These are phyloP conservation scores for Solanum pimpinellifolium DNA, from an alignment of 257 asterid genomes.

Conservation along the genomic window DNA sequence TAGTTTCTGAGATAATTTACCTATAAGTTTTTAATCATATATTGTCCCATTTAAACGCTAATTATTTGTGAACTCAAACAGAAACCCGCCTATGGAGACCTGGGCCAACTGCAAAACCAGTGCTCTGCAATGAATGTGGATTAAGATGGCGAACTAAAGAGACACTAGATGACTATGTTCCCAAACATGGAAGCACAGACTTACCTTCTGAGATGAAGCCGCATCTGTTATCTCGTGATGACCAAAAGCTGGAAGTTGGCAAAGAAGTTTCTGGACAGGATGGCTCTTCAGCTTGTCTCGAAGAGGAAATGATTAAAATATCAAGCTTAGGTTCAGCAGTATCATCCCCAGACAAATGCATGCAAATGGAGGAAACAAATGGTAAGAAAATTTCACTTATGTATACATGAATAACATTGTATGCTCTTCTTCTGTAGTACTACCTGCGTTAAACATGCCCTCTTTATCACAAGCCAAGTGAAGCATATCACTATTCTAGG, in stretches of 20 bases:
- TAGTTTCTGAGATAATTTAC: not conserved
- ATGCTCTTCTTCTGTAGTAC: not conserved
- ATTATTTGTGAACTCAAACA: not conserved
- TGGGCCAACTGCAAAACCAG: constrained; percentile 21
- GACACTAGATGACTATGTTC: constrained; percentile 3
- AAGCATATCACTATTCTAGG: no score
- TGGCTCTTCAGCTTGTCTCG: not conserved
- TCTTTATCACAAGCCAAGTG: no score
- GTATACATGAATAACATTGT: not conserved
- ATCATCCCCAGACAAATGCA: not conserved
- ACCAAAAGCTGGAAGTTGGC: not conserved
- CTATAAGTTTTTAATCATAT: not conserved
- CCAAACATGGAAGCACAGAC: constrained; percentile 1
- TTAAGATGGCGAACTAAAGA: constrained; percentile 13
- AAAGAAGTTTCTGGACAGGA: not conserved
- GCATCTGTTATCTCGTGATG: no score
- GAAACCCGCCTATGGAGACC: constrained; percentile 18
- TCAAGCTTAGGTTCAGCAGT: not conserved
- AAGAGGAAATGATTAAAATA: not conserved
- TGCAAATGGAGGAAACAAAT: not conserved
- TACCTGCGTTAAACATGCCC: no score
- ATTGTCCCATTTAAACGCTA: not conserved
- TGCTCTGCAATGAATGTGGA: constrained; percentile 26
- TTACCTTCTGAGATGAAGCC: not conserved
- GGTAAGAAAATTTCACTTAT: not conserved